Conservation (phyloP, 1,284 basidiomycete genomes). For the Vanrija pseudolonga region DNA sequence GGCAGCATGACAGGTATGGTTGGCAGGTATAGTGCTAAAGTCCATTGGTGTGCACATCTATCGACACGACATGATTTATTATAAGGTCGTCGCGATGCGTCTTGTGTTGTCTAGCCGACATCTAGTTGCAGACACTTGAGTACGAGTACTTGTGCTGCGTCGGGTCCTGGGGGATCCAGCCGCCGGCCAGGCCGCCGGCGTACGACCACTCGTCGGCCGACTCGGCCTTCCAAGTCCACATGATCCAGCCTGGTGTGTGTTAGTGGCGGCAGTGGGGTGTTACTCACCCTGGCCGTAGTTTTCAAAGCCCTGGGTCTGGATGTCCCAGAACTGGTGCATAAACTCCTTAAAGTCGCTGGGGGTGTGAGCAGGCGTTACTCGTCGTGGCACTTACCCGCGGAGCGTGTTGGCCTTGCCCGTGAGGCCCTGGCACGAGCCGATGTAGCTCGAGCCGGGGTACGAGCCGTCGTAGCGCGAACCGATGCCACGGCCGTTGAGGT, state of each 20-base stretch:
- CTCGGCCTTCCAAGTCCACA: constrained; percentile 55
- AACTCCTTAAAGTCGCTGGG: constrained; percentile 72
- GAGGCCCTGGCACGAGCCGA: constrained; percentile 69
- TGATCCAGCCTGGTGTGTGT: constrained; percentile 34
- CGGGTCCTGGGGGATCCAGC: constrained; percentile 75
- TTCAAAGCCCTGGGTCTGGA: constrained; percentile 57
- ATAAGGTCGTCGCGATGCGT: too few species aligned
- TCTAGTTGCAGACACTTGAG: too few species aligned
- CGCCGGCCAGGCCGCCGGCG: constrained; percentile 62
- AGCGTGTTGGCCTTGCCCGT: constrained; percentile 71
- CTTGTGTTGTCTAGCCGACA: too few species aligned
- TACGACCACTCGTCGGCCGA: constrained; percentile 59
- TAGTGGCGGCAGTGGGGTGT: constrained; percentile 26
- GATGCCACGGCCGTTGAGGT: constrained; percentile 65
- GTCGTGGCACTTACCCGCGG: constrained; percentile 44
- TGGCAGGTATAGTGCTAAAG: too few species aligned
- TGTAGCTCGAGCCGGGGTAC: constrained; percentile 60
- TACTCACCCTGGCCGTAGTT: constrained; percentile 36
- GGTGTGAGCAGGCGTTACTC: constrained; percentile 2
- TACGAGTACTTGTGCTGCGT: constrained; percentile 52
- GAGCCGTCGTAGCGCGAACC: constrained; percentile 79
- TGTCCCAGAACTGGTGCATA: constrained; percentile 78
- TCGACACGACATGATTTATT: too few species aligned
- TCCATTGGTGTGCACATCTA: not conserved
- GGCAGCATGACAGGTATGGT: too few species aligned